A percentile compares a stretch with the other conserved stretches of the same genome.
These are phyloP conservation scores for Calonectria pseudoreteaudii DNA, from an alignment of 2,329 filamentous ascomycete species.

Conservation along the genomic window DNA sequence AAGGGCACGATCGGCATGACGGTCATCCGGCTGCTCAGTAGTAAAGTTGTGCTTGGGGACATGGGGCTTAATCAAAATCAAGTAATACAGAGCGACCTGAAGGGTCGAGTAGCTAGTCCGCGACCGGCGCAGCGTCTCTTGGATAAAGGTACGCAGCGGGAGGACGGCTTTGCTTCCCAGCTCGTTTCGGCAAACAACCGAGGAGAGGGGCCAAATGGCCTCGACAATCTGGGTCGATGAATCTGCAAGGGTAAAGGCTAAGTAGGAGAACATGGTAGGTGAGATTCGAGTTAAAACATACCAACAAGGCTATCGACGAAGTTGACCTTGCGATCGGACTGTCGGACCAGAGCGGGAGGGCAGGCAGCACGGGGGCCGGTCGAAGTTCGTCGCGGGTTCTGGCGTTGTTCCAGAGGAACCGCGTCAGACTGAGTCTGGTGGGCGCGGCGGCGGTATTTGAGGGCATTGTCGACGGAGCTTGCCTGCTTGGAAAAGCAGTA, in stretches of 20 bases:
- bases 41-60: slow-evolving; percentile 87
- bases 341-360: slow-evolving; percentile 83
- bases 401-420: slow-evolving; percentile 71
- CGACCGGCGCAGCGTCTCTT: slow-evolving; percentile 94
- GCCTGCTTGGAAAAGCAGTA: slow-evolving; percentile 51
- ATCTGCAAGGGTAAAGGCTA: slow-evolving; percentile 69
- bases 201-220: slow-evolving; percentile 95
- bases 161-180: slow-evolving; percentile 81
- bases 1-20: slow-evolving; percentile 79
- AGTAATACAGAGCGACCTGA: slow-evolving; percentile 95
- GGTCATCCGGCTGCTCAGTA: slow-evolving; percentile 83
- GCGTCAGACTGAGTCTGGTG: slow-evolving; percentile 53
- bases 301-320: slow-evolving; percentile 98
- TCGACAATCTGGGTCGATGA: slow-evolving; percentile 97
- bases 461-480: slow-evolving; percentile 35
- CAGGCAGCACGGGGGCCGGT: slow-evolving; percentile 68
- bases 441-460: slow-evolving; percentile 38
- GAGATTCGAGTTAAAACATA: slow-evolving; percentile 68
- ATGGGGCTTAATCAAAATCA: slow-evolving; percentile 92
- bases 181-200: slow-evolving; percentile 80
- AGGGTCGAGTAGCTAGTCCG: slow-evolving; percentile 97
- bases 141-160: slow-evolving; percentile 94
- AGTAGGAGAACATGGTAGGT: slow-evolving; percentile 40
- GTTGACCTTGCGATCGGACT: slow-evolving; percentile 91
- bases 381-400: slow-evolving; percentile 71